Evolutionary conservation across 2,329 filamentous ascomycete genomes (phyloP).

Genomic region (Trichoderma gracile): DNA sequence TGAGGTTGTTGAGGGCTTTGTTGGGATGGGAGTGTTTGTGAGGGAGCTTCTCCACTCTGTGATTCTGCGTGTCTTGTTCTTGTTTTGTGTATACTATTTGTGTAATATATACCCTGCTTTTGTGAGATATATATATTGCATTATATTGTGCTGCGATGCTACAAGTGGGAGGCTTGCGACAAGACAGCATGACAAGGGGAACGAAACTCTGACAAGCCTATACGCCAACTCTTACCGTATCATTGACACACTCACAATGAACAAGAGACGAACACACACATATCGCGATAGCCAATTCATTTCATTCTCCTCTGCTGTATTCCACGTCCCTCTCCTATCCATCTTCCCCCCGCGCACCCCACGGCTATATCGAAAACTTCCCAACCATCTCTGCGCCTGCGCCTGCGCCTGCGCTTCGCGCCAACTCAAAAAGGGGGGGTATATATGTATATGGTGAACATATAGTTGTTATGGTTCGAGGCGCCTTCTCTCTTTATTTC

Average conservation of each 20-base stretch:
- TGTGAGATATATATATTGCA: too few species aligned
- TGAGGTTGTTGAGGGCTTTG: too few species aligned
- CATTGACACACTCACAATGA: background rate
- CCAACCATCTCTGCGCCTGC: slow-evolving; percentile 30
- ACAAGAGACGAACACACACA: background rate
- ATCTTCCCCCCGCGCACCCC: background rate
- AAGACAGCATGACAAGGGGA: too few species aligned
- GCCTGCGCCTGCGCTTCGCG: slow-evolving; percentile 36
- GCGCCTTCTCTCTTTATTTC: slow-evolving; percentile 22
- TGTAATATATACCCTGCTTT: too few species aligned
- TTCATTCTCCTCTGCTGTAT: background rate
- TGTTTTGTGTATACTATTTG: too few species aligned
- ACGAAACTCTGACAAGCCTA: too few species aligned
- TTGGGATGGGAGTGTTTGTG: too few species aligned
- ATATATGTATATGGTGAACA: slow-evolving; percentile 35
- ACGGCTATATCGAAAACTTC: slow-evolving; percentile 26
- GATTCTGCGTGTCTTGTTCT: too few species aligned
- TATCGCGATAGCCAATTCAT: slow-evolving; percentile 20
- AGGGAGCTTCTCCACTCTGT: too few species aligned
- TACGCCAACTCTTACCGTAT: background rate
- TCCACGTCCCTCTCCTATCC: background rate
- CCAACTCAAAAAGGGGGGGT: slow-evolving; percentile 34
- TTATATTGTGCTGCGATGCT: too few species aligned
- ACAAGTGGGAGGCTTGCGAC: too few species aligned
- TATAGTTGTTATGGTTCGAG: slow-evolving; percentile 32